Base-by-base conservation (phyloP, 768 basidiomycete genomes). In the Dacryopinax primogenitus region DNA sequence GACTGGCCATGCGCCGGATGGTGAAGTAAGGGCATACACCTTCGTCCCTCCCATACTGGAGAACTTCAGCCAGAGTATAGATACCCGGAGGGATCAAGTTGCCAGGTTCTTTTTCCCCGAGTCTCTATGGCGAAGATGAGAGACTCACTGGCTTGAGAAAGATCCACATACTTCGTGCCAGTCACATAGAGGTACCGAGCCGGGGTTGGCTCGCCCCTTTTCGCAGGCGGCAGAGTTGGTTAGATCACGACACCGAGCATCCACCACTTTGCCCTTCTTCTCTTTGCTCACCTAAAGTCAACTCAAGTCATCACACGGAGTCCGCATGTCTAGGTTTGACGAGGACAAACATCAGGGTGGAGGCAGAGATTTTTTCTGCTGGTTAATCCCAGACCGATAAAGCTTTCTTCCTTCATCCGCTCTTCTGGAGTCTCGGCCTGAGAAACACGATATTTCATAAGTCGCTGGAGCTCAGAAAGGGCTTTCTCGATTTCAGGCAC, bases 401-500 rank as follows among this genome's bases (percentile, higher is more conserved):
- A 97, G 36, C 77, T 83, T 41, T 80, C 80, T 71, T 97, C 94
- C 73, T 90, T 92, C 65, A 81, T 81, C 67, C 79, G 84, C 68
- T 88, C 79, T 67, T 87, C 88, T 28, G 85, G 83, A 0, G 83
- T 86, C 70, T 90, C 89, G 12, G 87, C 87, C 67, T 77, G 80
- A 9, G 79, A 76, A 69, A 85, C 81, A 41, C 96, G 86, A 75
- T 98, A 98, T 28, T 84, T 84, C 84, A 99, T 90, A 23, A 99
- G 77, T 62, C 95, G 80, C 74, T 97, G 96, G 73, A 99, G 77
- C 76, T 99, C 96, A 2, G 93, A 85, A 66, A 99, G 79, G 0
- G 95, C 96, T 74, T 99, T 99, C 75, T 99, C 96, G 68, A 99
- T 99, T 77, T 99, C 96, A 1, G 96, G 96, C 9, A 99, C 96